phyloP scores from a whole-genome alignment of 495 filamentous ascomycete genomes.

The Xylaria scruposa region DNA sequence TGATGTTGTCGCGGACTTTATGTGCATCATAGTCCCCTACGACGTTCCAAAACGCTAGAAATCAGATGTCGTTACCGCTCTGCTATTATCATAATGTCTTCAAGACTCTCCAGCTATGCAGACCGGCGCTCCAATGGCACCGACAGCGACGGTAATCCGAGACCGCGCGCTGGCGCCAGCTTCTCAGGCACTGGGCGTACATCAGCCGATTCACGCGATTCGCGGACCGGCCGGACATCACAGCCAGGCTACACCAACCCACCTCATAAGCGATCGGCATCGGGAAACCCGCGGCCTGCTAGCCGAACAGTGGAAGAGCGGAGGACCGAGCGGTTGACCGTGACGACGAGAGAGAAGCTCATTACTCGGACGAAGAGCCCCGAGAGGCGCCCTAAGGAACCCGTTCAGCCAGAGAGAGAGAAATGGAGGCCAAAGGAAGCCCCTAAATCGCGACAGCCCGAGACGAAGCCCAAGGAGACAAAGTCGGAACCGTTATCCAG shows the following conservation, averaged over 20 bases:
- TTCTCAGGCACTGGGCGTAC: constrained; percentile 34
- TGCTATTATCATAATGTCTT: constrained; percentile 45
- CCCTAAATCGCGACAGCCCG: constrained; percentile 53
- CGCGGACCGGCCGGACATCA: constrained; percentile 34
- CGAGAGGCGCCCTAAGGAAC: constrained; percentile 61
- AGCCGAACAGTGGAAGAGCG: constrained; percentile 52
- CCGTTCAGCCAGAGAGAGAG: constrained; percentile 33
- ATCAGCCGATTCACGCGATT: constrained; percentile 36
- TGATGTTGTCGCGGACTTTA: background rate
- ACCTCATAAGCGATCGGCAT: constrained; percentile 52
- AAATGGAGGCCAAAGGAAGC: constrained; percentile 42
- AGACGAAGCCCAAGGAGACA: constrained; percentile 52
- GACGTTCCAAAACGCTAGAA: constrained; percentile 24
- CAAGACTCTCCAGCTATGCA: constrained; percentile 42
- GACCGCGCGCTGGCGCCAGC: constrained; percentile 45
- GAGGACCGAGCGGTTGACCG: constrained; percentile 57
- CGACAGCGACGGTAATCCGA: constrained; percentile 44
- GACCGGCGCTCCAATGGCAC: constrained; percentile 50
- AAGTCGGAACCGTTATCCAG: constrained; percentile 48
- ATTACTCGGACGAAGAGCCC: constrained; percentile 69
- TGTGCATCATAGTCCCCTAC: constrained; percentile 21
- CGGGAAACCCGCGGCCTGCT: constrained; percentile 48
- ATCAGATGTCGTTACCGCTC: constrained; percentile 35
- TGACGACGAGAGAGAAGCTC: constrained; percentile 70
- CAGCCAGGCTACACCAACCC: constrained; percentile 39